Evolutionary conservation across 2,329 filamentous ascomycete genomes (phyloP).

Genomic region (Alternaria gansuensis): DNA sequence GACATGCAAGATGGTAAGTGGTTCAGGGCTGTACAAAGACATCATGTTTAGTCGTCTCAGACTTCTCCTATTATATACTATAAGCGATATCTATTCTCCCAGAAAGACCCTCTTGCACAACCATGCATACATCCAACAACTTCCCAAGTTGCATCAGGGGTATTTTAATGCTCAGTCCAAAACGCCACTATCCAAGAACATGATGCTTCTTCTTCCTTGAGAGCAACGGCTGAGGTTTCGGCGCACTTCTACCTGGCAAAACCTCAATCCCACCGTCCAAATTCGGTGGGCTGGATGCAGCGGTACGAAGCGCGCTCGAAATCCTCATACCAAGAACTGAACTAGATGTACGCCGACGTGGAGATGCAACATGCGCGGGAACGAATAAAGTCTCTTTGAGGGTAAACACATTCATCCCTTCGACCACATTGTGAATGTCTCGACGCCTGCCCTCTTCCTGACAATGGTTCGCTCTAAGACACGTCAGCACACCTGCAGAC

Average conservation of each 20-base stretch:
- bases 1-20: not conserved
- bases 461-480: not conserved
- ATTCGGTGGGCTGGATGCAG: conserved; percentile 1
- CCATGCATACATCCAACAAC: not conserved
- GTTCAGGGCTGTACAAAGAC: not conserved
- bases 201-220: conserved; percentile 18
- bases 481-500: conserved; percentile 19
- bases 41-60: not conserved
- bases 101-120: not conserved
- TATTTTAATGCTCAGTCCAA: conserved; percentile 8
- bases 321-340: conserved; percentile 7
- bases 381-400: not conserved
- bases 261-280: conserved; percentile 2
- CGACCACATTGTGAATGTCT: not conserved
- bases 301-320: not conserved
- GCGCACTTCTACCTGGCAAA: conserved; percentile 1
- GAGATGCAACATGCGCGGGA: not conserved
- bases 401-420: not conserved
- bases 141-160: conserved; percentile 1
- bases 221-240: conserved; percentile 8
- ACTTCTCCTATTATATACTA: not conserved
- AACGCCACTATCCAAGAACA: conserved; percentile 19
- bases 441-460: not conserved
- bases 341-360: conserved; percentile 1
- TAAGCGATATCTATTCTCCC: not conserved